A percentile compares a stretch with the other conserved stretches of the same genome.
Conservation (phyloP, 148 eudicot genomes). For the Selenicereus undatus region DNA sequence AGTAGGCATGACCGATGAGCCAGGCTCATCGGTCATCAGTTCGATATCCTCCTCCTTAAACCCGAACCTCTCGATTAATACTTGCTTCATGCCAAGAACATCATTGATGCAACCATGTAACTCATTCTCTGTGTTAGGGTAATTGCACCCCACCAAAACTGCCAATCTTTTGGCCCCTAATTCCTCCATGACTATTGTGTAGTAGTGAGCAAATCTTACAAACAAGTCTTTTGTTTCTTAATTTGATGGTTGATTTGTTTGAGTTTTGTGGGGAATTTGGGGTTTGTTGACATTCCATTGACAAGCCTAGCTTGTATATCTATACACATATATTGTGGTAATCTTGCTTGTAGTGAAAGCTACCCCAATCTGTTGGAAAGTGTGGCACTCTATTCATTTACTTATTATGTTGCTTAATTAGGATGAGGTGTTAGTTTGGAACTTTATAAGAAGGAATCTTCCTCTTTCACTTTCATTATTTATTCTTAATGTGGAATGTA, state of each 20-base stretch:
- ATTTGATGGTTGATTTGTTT: background rate
- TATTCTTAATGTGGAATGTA: background rate
- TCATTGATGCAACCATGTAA: constrained; percentile 61
- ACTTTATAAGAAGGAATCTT: background rate
- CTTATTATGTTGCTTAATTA: background rate
- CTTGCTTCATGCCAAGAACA: constrained; percentile 36
- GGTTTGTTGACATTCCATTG: background rate
- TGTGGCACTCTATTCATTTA: background rate
- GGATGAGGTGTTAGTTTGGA: background rate
- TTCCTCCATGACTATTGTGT: background rate
- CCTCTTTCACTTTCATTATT: no score
- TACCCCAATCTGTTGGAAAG: constrained; percentile 9
- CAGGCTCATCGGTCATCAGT: constrained; percentile 42
- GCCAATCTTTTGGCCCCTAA: constrained; percentile 32
- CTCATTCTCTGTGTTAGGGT: constrained; percentile 38
- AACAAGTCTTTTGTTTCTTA: background rate
- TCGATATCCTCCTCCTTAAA: constrained; percentile 36
- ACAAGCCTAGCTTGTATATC: background rate
- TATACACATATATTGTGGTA: constrained; percentile 1
- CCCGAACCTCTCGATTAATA: constrained; percentile 39
- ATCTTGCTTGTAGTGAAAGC: constrained; percentile 15
- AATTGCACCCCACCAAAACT: constrained; percentile 65
- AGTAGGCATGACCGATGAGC: constrained; percentile 39
- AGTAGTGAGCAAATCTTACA: background rate
- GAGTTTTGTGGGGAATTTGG: background rate